A percentile compares a stretch with the other conserved stretches of the same genome.
These are phyloP conservation scores for Entomortierella beljakovae DNA, from an alignment of 192 early-diverging fungal genomes.

Conservation along the genomic window DNA sequence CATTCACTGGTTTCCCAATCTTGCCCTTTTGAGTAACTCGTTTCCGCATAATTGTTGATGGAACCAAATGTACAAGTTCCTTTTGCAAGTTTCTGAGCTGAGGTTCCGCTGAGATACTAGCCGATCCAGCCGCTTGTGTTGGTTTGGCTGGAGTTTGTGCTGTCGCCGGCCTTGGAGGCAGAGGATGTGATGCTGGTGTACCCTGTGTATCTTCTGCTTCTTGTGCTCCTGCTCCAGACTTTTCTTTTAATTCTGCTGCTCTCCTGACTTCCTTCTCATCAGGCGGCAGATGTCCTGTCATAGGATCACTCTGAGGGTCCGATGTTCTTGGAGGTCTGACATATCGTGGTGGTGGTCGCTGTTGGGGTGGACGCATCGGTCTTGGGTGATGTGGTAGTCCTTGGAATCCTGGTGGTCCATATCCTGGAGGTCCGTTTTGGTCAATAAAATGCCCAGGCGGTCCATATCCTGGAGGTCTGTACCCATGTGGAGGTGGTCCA, in stretches of 20 bases:
- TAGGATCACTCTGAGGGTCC: conserved; percentile 50
- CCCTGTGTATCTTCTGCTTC: not conserved
- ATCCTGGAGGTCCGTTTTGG: conserved; percentile 6
- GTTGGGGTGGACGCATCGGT: conserved; percentile 20
- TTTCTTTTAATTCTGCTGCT: conserved; percentile 6
- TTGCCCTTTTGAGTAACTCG: conserved; percentile 51
- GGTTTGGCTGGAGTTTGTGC: conserved; percentile 12
- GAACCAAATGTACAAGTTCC: conserved; percentile 42
- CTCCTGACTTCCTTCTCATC: conserved; percentile 44
- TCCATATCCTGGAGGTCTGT: conserved; percentile 14
- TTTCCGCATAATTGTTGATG: conserved; percentile 49
- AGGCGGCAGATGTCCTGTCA: conserved; percentile 47
- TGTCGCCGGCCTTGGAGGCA: conserved; percentile 36
- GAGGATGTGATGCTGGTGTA: conserved; percentile 19
- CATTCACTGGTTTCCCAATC: conserved; percentile 51
- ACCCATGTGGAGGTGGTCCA: not conserved
- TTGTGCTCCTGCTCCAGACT: not conserved
- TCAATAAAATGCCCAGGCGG: not conserved
- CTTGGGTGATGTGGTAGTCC: not conserved
- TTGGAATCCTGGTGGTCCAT: conserved; percentile 18
- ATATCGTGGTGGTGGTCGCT: conserved; percentile 34
- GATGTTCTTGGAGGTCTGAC: conserved; percentile 32
- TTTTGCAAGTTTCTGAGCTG: conserved; percentile 51
- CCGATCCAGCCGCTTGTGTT: conserved; percentile 22
- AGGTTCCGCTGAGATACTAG: conserved; percentile 48